Evolutionary conservation across 345 rosid species (phyloP), one percentile per base, ranked within the genome.

Genomic region (Euphorbia pulcherrima): DNA sequence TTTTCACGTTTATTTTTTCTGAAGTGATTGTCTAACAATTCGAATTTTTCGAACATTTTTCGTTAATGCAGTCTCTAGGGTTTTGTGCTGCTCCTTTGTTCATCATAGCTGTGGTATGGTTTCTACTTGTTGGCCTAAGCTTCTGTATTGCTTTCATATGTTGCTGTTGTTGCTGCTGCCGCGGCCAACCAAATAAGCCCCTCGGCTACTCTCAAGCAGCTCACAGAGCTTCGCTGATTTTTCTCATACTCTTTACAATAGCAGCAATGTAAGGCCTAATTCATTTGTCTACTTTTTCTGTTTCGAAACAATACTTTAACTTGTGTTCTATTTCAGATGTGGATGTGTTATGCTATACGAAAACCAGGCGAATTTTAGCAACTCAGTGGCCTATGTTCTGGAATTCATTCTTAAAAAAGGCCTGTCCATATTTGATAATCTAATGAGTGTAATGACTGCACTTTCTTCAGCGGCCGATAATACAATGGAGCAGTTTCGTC

Each of bases 41-140:
- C 37, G 37, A 33, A 33, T 33, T 39, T 39, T 39, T 39, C 40
- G 7, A 54, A 0, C 3, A 54, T 54, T 54, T 56, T 26, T 56
- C 65, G 14, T 61, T 13, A 29, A 33, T 73, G 65, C 82, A 86
- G 90, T 86, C 90, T 16, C 85, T 86, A 33, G 79, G 77, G 41
- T 82, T 67, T 67, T 77, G 83, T 18, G 85, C 86, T 9, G 83
- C 75, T 33, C 86, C 88, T 29, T 81, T 84, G 58, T 73, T 78
- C 41, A 71, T 64, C 44, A 67, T 72, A 54, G 83, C 88, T 20
- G 35, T 72, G 26, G 69, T 67, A 4, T 86, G 90, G 90, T 82
- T 84, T 68, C 40, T 74, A 56, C 53, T 84, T 37, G 66, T 81
- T 20, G 88, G 86, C 21, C 67, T 84, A 14, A 72, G 74, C 74